Base-by-base conservation (phyloP, 495 filamentous ascomycete genomes). In the Clavariopsis aquatica region DNA sequence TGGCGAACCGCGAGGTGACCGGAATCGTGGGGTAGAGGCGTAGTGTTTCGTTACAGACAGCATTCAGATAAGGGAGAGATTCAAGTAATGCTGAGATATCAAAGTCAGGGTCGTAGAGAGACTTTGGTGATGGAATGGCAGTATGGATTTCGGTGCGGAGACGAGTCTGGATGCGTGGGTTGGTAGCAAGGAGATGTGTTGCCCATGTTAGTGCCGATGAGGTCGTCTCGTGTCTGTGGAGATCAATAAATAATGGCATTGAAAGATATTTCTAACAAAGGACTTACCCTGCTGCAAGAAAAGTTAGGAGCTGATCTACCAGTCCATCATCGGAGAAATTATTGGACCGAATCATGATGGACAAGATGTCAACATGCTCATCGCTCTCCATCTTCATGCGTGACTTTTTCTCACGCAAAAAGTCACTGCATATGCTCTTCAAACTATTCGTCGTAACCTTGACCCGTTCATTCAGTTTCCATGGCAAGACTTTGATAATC, bases 261-360 rank as follows among this genome's bases (percentile, higher is more conserved):
- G 36, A 38, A 34, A 31, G 19, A 24, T 2, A 41, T 66, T 24
- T 15, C 7, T 24, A 31, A 28, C 26, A 9, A 6, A 73, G 53
- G 66, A 76, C 78, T 3, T 64, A 73, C 73, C 78, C 78, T 6
- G 82, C 82, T 20, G 81, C 79, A 0, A 85, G 67, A 53, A 84
- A 84, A 0, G 82, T 85, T 56, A 84, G 71, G 71, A 84, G 77
- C 66, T 85, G 83, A 63, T 84, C 80, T 0, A 82, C 79, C 7
- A 85, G 62, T 34, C 78, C 75, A 0, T 80, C 76, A 49, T 84
- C 82, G 0, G 80, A 77, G 47, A 85, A 83, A 43, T 69, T 60
- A 28, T 71, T 67, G 12, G 72, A 74, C 36, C 68, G 56, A 38
- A 75, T 71, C 47, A 74, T 52, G 36, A 71, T 69, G n/a, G 72